These are phyloP conservation scores for Epichloe uncinata DNA, from an alignment of 2,329 filamentous ascomycete species.

Conservation along the genomic window DNA sequence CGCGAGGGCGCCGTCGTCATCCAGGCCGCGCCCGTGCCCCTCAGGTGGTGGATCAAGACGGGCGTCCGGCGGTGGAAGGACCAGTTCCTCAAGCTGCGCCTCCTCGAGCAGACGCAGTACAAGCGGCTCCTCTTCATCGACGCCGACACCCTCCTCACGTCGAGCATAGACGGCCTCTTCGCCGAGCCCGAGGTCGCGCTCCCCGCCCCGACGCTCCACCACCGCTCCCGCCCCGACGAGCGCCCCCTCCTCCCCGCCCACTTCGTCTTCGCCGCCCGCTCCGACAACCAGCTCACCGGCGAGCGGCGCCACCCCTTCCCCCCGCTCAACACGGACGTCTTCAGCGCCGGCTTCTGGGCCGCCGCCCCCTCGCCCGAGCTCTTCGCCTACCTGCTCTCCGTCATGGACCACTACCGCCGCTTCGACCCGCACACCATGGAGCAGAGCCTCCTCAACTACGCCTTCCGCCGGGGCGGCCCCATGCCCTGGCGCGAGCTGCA, in stretches of 20 bases:
- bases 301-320: slow-evolving; percentile 17
- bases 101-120: slow-evolving; percentile 27
- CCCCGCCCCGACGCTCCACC: neutral
- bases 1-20: neutral
- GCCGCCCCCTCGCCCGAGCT: slow-evolving; percentile 23
- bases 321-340: slow-evolving; percentile 18
- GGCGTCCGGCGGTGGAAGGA: slow-evolving; percentile 25
- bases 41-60: slow-evolving; percentile 20
- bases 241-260: slow-evolving; percentile 10
- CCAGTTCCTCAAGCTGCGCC: slow-evolving; percentile 28
- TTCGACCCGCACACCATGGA: slow-evolving; percentile 18
- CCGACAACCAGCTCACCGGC: slow-evolving; percentile 18
- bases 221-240: slow-evolving; percentile 20
- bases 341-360: slow-evolving; percentile 29
- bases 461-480: slow-evolving; percentile 23
- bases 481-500: slow-evolving; percentile 29
- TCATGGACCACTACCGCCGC: no score
- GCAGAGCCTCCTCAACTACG: slow-evolving; percentile 31
- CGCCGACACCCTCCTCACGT: slow-evolving; percentile 25
- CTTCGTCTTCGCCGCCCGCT: slow-evolving; percentile 21
- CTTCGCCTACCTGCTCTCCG: slow-evolving; percentile 20
- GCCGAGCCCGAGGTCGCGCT: neutral
- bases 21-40: slow-evolving; percentile 12
- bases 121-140: slow-evolving; percentile 29
- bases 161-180: slow-evolving; percentile 17